Evolutionary conservation across 2,329 filamentous ascomycete genomes (phyloP).

Genomic region (Cladosporium phlei): DNA sequence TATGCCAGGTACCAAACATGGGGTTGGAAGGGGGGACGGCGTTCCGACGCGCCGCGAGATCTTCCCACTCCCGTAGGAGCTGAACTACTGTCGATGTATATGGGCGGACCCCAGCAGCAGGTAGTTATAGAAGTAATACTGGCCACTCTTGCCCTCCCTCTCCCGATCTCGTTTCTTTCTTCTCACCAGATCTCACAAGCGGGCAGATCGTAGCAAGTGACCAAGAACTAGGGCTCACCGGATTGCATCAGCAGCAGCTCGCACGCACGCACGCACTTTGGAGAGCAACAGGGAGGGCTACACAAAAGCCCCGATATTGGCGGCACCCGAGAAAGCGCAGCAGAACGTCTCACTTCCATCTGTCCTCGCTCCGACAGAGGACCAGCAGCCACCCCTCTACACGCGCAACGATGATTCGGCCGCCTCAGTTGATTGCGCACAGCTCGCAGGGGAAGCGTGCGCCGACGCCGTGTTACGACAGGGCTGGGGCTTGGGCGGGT

Average conservation of each 20-base stretch:
- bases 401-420: constrained; percentile 7
- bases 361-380: constrained; percentile 4
- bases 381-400: no score
- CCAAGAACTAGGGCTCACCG: no score
- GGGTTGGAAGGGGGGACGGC: no score
- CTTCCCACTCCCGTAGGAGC: constrained; percentile 5
- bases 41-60: constrained; percentile 3
- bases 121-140: no score
- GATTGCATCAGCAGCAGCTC: no score
- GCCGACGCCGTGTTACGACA: constrained; percentile 9
- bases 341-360: constrained; percentile 11
- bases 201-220: no score
- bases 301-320: constrained; percentile 10
- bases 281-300: background rate
- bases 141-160: no score
- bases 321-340: background rate
- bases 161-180: no score
- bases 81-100: no score
- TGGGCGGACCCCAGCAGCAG: no score
- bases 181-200: no score
- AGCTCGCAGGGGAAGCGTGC: constrained; percentile 8
- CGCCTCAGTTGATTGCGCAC: constrained; percentile 8
- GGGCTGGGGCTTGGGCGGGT: constrained; percentile 12
- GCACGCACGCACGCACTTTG: background rate
- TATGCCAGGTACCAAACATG: constrained; percentile 14